Evolutionary conservation across 2,329 filamentous ascomycete genomes (phyloP).

Genomic region (Leptographium lundbergii): DNA sequence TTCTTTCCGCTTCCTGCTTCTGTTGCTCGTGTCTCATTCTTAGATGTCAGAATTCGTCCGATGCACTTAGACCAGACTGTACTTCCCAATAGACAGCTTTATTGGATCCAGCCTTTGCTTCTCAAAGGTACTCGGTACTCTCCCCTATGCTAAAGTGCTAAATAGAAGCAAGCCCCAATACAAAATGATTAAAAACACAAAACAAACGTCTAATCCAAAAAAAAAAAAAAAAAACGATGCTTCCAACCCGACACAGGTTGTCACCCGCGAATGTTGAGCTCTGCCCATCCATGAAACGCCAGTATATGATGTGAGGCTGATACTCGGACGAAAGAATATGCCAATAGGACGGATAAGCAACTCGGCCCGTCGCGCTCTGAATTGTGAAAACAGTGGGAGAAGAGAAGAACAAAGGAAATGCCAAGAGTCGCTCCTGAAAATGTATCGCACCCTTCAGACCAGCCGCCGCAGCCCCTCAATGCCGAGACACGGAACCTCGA

Average conservation of each 20-base stretch:
- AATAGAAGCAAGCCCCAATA: too few relatives aligned
- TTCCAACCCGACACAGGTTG: background rate
- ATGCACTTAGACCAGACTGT: too few relatives aligned
- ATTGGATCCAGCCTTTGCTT: too few relatives aligned
- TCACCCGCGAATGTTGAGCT: background rate
- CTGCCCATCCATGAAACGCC: background rate
- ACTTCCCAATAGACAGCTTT: too few relatives aligned
- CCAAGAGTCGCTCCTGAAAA: background rate
- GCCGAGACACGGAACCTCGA: constrained; percentile 55
- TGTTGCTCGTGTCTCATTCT: too few relatives aligned
- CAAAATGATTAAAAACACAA: background rate
- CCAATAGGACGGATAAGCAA: too few relatives aligned
- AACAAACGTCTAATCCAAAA: background rate
- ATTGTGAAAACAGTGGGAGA: background rate
- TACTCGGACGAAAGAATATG: background rate
- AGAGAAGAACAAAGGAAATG: background rate
- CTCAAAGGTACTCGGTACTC: too few relatives aligned
- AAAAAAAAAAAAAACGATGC: background rate
- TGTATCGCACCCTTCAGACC: background rate
- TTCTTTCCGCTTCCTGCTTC: too few relatives aligned
- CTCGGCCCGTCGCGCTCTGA: too few relatives aligned
- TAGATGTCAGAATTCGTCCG: too few relatives aligned
- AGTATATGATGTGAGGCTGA: background rate
- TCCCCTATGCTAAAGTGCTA: too few relatives aligned
- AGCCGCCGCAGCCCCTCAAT: constrained; percentile 43